phyloP scores from a whole-genome alignment of 1,139 yeast species.

The Starmera stellimalicola region DNA sequence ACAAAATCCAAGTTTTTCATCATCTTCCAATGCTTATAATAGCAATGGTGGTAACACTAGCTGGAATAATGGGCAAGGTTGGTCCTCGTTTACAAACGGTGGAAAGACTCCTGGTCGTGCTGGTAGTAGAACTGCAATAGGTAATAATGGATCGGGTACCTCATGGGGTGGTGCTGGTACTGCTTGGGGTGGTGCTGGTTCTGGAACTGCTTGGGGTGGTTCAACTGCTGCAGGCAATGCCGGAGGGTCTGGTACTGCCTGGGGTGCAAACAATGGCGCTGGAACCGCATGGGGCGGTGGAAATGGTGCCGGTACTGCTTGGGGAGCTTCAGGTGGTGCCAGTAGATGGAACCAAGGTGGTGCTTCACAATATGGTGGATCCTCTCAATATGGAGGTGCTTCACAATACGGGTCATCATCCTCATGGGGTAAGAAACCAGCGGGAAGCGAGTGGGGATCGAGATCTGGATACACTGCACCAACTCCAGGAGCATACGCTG shows the following conservation, averaged over 20 bases:
- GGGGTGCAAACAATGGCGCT: slow-evolving; percentile 40
- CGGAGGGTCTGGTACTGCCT: slow-evolving; percentile 33
- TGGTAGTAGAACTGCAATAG: slow-evolving; percentile 40
- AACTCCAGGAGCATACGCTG: slow-evolving; percentile 31
- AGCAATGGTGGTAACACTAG: slow-evolving; percentile 6
- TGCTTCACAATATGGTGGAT: slow-evolving; percentile 18
- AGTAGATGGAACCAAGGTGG: slow-evolving; percentile 30
- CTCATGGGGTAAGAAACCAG: slow-evolving; percentile 18
- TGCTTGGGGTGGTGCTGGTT: slow-evolving; percentile 23
- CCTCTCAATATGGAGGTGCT: slow-evolving; percentile 12
- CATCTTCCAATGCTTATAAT: slow-evolving; percentile 2
- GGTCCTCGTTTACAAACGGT: slow-evolving; percentile 33
- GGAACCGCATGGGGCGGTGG: slow-evolving; percentile 40
- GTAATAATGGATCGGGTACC: slow-evolving; percentile 33
- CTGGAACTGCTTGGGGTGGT: slow-evolving; percentile 25
- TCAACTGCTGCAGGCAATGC: slow-evolving; percentile 35
- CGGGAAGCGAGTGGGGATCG: slow-evolving; percentile 22
- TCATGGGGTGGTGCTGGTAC: slow-evolving; percentile 33
- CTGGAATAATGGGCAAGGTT: slow-evolving; percentile 26
- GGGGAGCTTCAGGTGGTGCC: slow-evolving; percentile 41
- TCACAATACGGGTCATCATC: slow-evolving; percentile 18
- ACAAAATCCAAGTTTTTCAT: slow-evolving; percentile 2
- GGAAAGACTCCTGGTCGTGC: slow-evolving; percentile 33
- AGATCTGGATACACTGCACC: slow-evolving; percentile 23
- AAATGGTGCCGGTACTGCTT: slow-evolving; percentile 34